Evolutionary conservation across 2,329 filamentous ascomycete species (phyloP), one percentile per base, ranked within the genome.

Genomic region (Westerdykella aurantiaca): DNA sequence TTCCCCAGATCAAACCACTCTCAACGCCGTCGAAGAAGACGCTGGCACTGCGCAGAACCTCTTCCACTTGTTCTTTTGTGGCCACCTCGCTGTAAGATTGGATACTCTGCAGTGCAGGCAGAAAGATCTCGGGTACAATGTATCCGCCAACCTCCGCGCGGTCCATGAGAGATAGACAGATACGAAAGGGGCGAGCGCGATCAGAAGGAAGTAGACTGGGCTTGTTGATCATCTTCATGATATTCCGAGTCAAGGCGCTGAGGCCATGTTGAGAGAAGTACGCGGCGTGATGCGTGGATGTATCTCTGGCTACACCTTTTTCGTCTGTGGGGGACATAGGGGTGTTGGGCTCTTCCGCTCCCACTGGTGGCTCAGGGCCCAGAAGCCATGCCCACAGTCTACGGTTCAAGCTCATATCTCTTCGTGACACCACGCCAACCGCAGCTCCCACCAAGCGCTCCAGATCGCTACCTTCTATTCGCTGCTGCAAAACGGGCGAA

Each of bases 11-110:
- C 16, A 97, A 74, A 6, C 86, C 85, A 57, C 90, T 95, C 68
- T 98, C 93, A 33, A 97, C 91, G 5, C 91, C 91, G 61, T 98
- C 93, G 55, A 98, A 98, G 69, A 98, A 98, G 34, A 93, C 85
- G 61, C 86, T 95, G 5, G 91, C 93, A 62, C 91, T 97, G 53
- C 88, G 82, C 53, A 97, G 77, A 2, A 97, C 89, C 65, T 98
- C 93, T 12, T 81, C 77, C 48, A 93, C 88, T 45, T 91, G 82
- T 6, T 78, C 69, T 57, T 84, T 85, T n/a, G 77, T 68, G 10
- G 85, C 80, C 41, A 72, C 73, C 21, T 73, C 70, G 65, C 89
- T 83, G 69, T 89, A 97, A 37, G 75, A 72, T 52, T 84, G 82
- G 31, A 95, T 83, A 55, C 85, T 94, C 60, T 83, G 78, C 55